Conservation (phyloP, 805 yeast genomes). For the Yamadazyma insecticola region DNA sequence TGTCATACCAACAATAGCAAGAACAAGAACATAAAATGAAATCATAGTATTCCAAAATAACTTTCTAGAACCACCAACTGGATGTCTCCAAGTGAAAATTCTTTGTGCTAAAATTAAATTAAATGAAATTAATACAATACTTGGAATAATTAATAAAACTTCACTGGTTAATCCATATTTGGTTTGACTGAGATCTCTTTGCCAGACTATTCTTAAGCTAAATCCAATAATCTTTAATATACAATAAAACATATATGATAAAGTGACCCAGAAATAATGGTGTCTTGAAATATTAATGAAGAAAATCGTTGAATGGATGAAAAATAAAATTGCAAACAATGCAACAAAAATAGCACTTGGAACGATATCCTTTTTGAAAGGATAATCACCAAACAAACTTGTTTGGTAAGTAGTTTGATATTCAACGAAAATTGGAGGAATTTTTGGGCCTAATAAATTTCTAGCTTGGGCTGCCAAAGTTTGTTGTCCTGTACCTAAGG, state of each 20-base stretch:
- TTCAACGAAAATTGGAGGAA: slow-evolving; percentile 38
- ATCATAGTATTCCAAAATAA: slow-evolving; percentile 50
- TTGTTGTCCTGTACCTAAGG: slow-evolving; percentile 27
- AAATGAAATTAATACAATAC: slow-evolving; percentile 53
- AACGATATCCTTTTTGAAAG: slow-evolving; percentile 47
- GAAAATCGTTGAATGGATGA: slow-evolving; percentile 47
- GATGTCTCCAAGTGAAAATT: slow-evolving; percentile 73
- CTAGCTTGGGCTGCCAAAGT: slow-evolving; percentile 23
- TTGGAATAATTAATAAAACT: slow-evolving; percentile 53
- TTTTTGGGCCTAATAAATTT: slow-evolving; percentile 28
- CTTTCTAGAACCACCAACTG: slow-evolving; percentile 55
- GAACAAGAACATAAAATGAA: slow-evolving; percentile 47
- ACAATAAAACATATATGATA: slow-evolving; percentile 53
- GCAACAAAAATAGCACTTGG: slow-evolving; percentile 58
- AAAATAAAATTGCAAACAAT: slow-evolving; percentile 43
- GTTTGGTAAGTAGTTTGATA: slow-evolving; percentile 39
- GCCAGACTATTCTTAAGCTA: slow-evolving; percentile 56
- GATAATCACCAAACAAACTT: slow-evolving; percentile 63
- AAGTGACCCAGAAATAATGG: slow-evolving; percentile 54
- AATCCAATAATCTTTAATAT: slow-evolving; percentile 54
- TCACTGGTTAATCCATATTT: slow-evolving; percentile 52
- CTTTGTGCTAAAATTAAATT: slow-evolving; percentile 64
- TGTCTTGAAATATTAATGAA: slow-evolving; percentile 46
- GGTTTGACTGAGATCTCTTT: slow-evolving; percentile 42
- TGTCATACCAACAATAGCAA: slow-evolving; percentile 62